Conservation (phyloP, 2,329 filamentous ascomycete species). For the Diaporthe ampelina region DNA sequence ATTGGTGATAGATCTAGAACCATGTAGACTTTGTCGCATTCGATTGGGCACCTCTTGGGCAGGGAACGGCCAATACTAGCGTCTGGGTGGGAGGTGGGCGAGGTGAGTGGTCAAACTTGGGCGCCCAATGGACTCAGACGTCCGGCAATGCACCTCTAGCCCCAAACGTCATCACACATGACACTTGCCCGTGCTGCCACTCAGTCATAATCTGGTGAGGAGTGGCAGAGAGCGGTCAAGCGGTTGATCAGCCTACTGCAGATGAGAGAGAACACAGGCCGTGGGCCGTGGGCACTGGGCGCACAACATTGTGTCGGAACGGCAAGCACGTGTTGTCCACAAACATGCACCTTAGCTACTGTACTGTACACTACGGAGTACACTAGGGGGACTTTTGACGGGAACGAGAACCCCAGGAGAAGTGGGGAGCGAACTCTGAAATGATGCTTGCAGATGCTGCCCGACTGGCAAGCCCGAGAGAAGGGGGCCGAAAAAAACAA, state of each 20-base stretch:
- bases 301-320: background rate
- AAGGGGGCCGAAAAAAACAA: background rate
- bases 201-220: background rate
- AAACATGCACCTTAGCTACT: no score
- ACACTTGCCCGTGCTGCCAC: background rate
- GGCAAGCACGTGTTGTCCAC: no score
- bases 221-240: slow-evolving; percentile 19
- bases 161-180: slow-evolving; percentile 31
- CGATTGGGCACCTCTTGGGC: slow-evolving; percentile 20
- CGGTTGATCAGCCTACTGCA: background rate
- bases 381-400: background rate
- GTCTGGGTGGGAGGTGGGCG: background rate
- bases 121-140: slow-evolving; percentile 5
- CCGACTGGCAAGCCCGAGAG: slow-evolving; percentile 17
- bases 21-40: background rate
- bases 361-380: background rate
- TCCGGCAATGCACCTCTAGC: slow-evolving; percentile 23
- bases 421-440: background rate
- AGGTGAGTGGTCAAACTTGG: slow-evolving; percentile 16
- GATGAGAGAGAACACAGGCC: background rate
- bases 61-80: slow-evolving; percentile 5
- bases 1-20: slow-evolving; percentile 6
- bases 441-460: slow-evolving; percentile 15
- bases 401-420: background rate
- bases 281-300: background rate